Evolutionary conservation across 2,329 filamentous ascomycete species (phyloP), one percentile per base, ranked within the genome.

Genomic region (Alternaria postmessia): DNA sequence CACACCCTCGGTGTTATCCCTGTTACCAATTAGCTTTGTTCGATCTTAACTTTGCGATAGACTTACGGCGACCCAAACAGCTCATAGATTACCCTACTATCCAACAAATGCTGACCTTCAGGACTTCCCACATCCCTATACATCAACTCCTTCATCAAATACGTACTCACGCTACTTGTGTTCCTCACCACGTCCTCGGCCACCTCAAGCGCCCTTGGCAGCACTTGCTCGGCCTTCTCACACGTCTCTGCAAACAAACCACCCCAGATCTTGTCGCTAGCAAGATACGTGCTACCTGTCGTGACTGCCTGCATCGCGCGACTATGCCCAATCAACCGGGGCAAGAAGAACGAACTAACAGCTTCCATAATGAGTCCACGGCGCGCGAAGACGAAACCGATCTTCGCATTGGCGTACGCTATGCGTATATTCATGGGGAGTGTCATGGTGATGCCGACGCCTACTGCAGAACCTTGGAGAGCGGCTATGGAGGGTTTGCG

Each of bases 301-400:
- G 90, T 91, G 43, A 87, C 81, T 30, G 91, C 82, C 70, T 89
- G 86, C 74, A 89, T 79, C 0, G 90, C 89, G 64, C 85, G 84
- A 14, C 84, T 85, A 56, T 85, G 81, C 58, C 91, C 91, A 61
- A 93, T 84, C 26, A 93, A 81, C 0, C 89, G 85, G 3, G 91
- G 90, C 36, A 93, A 82, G 81, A 91, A 93, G 77, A 86, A 93
- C 8, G 87, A 89, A 51, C 85, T 88, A 71, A 86, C 89, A 0
- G 89, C 90, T 77, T 94, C 91, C 86, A 91, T 89, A 60, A 87
- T 83, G 69, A 93, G 83, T 1, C 90, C 91, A 43, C 90, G 84
- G 26, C 89, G 85, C 24, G 85, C 83, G 75, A 93, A 94, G 18
- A 92, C 89, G 73, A 93, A 91, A 53, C 90, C 91, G 63, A 93